Conservation (phyloP, 257 asterid species). For the Coffea canephora region DNA sequence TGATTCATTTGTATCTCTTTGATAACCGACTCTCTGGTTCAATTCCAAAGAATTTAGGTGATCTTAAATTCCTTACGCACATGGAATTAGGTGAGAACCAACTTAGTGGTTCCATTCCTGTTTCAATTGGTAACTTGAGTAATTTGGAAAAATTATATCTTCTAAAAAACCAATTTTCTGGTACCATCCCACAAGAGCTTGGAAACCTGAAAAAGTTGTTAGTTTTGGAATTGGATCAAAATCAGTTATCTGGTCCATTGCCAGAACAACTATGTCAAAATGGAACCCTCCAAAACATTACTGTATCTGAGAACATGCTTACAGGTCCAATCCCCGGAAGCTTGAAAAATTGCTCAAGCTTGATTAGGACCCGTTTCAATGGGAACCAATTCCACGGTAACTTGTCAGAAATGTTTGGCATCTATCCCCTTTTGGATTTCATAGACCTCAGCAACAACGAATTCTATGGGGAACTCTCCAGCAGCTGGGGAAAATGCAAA, state of each 20-base stretch:
- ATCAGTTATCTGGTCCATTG: too few species aligned
- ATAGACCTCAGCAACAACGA: too few species aligned
- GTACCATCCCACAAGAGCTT: constrained; percentile 18
- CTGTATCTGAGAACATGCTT: constrained; percentile 19
- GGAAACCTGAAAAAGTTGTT: background rate
- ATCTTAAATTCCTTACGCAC: background rate
- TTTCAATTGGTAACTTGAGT: too few species aligned
- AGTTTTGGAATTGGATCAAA: too few species aligned
- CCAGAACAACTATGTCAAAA: constrained; percentile 18
- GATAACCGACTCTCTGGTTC: background rate
- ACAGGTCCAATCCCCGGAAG: constrained; percentile 28
- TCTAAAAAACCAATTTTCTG: constrained; percentile 7
- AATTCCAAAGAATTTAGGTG: background rate
- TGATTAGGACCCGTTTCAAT: too few species aligned
- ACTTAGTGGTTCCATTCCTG: too few species aligned
- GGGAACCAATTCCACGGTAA: too few species aligned
- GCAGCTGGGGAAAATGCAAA: too few species aligned
- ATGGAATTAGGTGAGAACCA: background rate
- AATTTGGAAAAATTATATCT: background rate
- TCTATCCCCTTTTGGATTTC: too few species aligned
- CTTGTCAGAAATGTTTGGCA: too few species aligned
- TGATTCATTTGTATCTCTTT: background rate
- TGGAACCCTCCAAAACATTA: constrained; percentile 19
- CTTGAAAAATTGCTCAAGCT: constrained; percentile 16
- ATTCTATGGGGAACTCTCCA: too few species aligned